Base-by-base conservation (phyloP, 2,329 filamentous ascomycete genomes). In the Stagonosporopsis vannaccii region DNA sequence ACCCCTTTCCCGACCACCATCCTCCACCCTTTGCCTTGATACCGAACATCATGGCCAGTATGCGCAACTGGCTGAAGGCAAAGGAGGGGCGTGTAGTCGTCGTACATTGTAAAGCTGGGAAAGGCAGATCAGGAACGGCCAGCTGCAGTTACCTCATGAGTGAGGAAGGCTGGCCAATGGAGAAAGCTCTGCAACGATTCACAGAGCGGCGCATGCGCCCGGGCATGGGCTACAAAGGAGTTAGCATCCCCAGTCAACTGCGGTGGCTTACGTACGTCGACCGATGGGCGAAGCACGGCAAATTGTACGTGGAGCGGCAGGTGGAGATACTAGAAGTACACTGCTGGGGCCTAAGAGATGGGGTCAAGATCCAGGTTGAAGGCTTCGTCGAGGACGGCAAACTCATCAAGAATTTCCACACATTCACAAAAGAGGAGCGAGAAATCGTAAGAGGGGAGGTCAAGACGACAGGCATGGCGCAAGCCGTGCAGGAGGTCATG, bases 21-120 rank as follows among this genome's bases (percentile, higher is more conserved):
- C 95, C 95, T 3, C 95, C 95, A 48, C 95, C 95, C 0, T 99
- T 99, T 69, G 84, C 87, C 20, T 81, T 98, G 19, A 88, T 99
- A 32, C 94, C 94, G 0, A 83, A 91, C 77, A 93, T 97, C 59
- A 87, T 97, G 84, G 92, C 88, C 1, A 91, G 90, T 68, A 98
- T 99, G 93, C 85, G 90, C 58, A 91, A 94, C 69, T 98, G 94
- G 92, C 75, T 96, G 49, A 73, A 75, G 49, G 77, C 74, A 20
- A 75, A 78, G 23, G 71, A 75, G 22, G 79, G 80, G 33, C 82
- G 92, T 30, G 91, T 98, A 0, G 89, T 89, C 0, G 93, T 98
- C 6, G 92, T 98, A 7, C 95, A 99, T 76, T 98, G 95, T 81
- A 98, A 98, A 74, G 95, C 95, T 1, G 95, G 95, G 2, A 99